Conservation (phyloP, 2,329 filamentous ascomycete species). For the Penicillium corylophilum region DNA sequence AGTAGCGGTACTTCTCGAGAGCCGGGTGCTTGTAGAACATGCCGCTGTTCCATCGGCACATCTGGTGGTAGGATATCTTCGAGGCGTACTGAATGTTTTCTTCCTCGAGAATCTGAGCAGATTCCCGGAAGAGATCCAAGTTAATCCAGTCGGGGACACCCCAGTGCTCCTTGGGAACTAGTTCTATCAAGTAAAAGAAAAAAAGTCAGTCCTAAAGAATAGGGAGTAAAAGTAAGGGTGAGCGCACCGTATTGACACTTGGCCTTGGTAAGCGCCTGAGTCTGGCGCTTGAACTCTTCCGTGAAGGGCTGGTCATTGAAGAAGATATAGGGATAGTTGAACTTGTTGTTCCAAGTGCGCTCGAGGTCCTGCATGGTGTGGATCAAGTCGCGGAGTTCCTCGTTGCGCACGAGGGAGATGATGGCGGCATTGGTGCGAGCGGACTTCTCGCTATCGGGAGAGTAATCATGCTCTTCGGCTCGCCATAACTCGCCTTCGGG, state of each 20-base stretch:
- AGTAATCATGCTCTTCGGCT: conserved; percentile 73
- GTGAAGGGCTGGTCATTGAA: conserved; percentile 96
- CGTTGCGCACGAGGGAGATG: conserved; percentile 86
- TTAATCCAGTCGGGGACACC: conserved; percentile 90
- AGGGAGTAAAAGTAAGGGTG: background rate
- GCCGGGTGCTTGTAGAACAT: conserved; percentile 97
- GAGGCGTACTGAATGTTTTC: conserved; percentile 87
- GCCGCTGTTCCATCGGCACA: conserved; percentile 99
- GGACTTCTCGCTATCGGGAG: conserved; percentile 69
- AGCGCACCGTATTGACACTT: conserved; percentile 74
- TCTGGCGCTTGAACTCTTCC: conserved; percentile 86
- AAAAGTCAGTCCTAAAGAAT: conserved; percentile 25
- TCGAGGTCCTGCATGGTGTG: conserved; percentile 89
- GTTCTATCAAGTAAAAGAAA: conserved; percentile 52
- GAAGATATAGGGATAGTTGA: conserved; percentile 99
- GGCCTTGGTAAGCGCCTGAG: conserved; percentile 79
- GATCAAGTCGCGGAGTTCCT: conserved; percentile 80
- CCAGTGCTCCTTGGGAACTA: conserved; percentile 96
- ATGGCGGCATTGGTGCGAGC: conserved; percentile 91
- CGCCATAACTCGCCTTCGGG: conserved; percentile 74
- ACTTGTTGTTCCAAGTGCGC: conserved; percentile 94
- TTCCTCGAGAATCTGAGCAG: conserved; percentile 76
- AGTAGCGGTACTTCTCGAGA: conserved; percentile 77
- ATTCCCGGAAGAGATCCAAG: conserved; percentile 78
- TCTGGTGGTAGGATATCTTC: conserved; percentile 91